Conservation (phyloP, 140 eudicot species). For the Senecio squalidus region DNA sequence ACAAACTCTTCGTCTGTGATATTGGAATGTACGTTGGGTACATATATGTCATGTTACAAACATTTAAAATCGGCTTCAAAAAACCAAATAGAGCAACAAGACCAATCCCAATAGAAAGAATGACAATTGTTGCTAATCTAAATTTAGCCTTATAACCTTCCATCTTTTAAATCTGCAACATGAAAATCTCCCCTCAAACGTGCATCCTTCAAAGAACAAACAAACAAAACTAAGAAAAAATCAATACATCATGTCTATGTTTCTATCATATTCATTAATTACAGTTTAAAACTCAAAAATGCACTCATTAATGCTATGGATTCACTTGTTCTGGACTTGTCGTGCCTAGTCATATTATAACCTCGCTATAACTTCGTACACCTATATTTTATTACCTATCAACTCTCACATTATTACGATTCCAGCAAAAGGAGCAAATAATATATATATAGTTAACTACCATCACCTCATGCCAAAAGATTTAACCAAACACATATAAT, state of each 20-base stretch:
- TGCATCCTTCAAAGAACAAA: conserved; percentile 33
- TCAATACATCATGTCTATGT: too few species aligned
- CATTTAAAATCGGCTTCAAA: conserved; percentile 63
- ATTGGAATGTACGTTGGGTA: conserved; percentile 91
- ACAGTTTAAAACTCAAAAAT: background rate
- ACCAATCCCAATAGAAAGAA: conserved; percentile 39
- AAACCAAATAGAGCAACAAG: conserved; percentile 47
- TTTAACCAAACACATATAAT: background rate
- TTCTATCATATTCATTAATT: background rate
- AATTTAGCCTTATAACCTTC: conserved; percentile 40
- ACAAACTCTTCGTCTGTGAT: conserved; percentile 40
- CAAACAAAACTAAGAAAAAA: conserved; percentile 9
- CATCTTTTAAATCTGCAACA: conserved; percentile 31
- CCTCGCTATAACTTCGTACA: too few species aligned
- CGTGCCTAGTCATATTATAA: too few species aligned
- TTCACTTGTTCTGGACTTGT: too few species aligned
- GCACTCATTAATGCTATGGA: too few species aligned
- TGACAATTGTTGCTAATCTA: conserved; percentile 34
- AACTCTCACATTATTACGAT: background rate
- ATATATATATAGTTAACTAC: background rate
- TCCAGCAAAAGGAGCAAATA: background rate
- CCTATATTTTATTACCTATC: background rate
- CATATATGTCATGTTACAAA: conserved; percentile 96
- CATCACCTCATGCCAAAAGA: background rate
- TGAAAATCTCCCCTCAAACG: conserved; percentile 11